phyloP scores from a whole-genome alignment of 1,284 basidiomycete species.

The Irpex lacteus region DNA sequence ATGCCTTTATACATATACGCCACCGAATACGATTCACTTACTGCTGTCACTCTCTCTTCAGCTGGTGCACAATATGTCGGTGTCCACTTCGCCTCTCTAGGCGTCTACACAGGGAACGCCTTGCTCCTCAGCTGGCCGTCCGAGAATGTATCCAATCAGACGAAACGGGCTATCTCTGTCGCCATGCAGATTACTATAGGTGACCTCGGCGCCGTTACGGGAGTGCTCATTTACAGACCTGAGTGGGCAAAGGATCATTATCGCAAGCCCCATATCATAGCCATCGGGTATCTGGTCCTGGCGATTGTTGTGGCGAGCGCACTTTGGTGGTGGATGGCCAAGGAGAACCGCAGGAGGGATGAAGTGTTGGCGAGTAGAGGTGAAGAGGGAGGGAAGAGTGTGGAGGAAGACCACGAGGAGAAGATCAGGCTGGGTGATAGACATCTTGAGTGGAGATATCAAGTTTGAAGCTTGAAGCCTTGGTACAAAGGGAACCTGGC shows the following conservation, averaged over 20 bases:
- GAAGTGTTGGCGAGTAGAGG: background rate
- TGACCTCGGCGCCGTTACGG: slow-evolving; percentile 62
- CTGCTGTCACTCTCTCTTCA: slow-evolving; percentile 16
- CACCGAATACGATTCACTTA: background rate
- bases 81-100: slow-evolving; percentile 53
- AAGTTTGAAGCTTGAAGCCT: background rate
- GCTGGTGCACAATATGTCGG: slow-evolving; percentile 59
- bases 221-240: slow-evolving; percentile 53
- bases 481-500: background rate
- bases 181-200: slow-evolving; percentile 70
- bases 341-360: slow-evolving; percentile 48
- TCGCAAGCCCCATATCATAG: slow-evolving; percentile 57
- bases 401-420: background rate
- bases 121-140: slow-evolving; percentile 60
- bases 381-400: background rate
- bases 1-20: slow-evolving; percentile 15
- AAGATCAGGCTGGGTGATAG: background rate
- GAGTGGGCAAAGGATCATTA: slow-evolving; percentile 45
- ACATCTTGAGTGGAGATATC: background rate
- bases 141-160: slow-evolving; percentile 73
- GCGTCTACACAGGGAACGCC: slow-evolving; percentile 62
- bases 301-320: slow-evolving; percentile 43
- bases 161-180: slow-evolving; percentile 62
- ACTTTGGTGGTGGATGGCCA: slow-evolving; percentile 49
- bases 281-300: slow-evolving; percentile 57